Evolutionary conservation across 805 yeast genomes (phyloP).

Genomic region (Spathaspora arborariae): DNA sequence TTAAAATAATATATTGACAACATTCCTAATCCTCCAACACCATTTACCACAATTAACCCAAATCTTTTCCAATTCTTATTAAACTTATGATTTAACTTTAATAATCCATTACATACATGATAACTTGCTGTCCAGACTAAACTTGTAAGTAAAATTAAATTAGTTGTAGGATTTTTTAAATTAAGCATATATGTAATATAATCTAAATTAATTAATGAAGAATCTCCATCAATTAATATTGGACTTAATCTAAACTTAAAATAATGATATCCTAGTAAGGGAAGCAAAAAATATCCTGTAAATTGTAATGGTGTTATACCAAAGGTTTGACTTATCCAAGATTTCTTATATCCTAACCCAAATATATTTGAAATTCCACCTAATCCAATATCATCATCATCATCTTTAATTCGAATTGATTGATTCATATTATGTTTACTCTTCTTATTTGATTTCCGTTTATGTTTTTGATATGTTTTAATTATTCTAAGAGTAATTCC

Average conservation of each 20-base stretch:
- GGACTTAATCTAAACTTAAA: slow-evolving; percentile 49
- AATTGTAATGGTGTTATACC: slow-evolving; percentile 52
- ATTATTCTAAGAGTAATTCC: slow-evolving; percentile 48
- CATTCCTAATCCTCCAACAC: slow-evolving; percentile 32
- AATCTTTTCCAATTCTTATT: slow-evolving; percentile 36
- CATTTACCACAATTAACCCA: slow-evolving; percentile 41
- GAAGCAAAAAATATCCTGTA: slow-evolving; percentile 54
- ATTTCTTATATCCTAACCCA: slow-evolving; percentile 51
- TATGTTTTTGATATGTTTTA: slow-evolving; percentile 17
- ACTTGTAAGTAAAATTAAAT: slow-evolving; percentile 6
- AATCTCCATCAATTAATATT: slow-evolving; percentile 57
- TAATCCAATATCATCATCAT: slow-evolving; percentile 51
- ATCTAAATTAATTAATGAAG: slow-evolving; percentile 50
- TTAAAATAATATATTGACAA: slow-evolving; percentile 29
- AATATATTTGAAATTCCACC: slow-evolving; percentile 56
- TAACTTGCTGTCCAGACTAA: slow-evolving; percentile 42
- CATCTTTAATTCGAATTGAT: slow-evolving; percentile 19
- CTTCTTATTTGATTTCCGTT: slow-evolving; percentile 7
- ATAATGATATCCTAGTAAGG: slow-evolving; percentile 45
- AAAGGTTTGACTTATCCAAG: slow-evolving; percentile 38
- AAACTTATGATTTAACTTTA: slow-evolving; percentile 42
- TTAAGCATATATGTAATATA: slow-evolving; percentile 42
- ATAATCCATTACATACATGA: slow-evolving; percentile 53
- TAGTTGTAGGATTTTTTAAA: slow-evolving; percentile 4
- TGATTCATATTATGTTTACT: slow-evolving; percentile 5